Evolutionary conservation across 495 filamentous ascomycete species (phyloP).

Genomic region (Xylaria acuta): DNA sequence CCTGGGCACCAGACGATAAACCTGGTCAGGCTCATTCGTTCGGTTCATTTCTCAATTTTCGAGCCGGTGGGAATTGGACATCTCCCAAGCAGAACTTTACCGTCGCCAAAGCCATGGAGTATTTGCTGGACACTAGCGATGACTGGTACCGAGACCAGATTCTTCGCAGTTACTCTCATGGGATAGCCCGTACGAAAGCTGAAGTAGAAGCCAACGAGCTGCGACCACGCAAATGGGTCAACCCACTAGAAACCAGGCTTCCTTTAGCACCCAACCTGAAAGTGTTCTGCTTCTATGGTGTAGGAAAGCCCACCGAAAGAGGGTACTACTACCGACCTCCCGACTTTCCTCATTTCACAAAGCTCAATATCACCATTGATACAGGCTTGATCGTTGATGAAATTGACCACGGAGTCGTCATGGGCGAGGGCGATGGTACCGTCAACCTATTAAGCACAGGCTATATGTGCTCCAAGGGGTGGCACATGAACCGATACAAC

Average conservation of each 20-base stretch:
- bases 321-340: conserved; percentile 89
- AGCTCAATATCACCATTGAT: conserved; percentile 89
- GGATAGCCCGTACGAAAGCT: conserved; percentile 78
- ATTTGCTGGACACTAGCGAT: conserved; percentile 78
- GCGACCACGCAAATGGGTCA: conserved; percentile 86
- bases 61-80: conserved; percentile 62
- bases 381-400: conserved; percentile 70
- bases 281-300: conserved; percentile 97
- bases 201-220: conserved; percentile 89
- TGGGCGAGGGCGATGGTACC: conserved; percentile 95
- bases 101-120: conserved; percentile 73
- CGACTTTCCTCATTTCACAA: conserved; percentile 63
- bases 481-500: conserved; percentile 93
- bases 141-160: conserved; percentile 83
- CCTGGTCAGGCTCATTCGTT: conserved; percentile 73
- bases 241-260: conserved; percentile 89
- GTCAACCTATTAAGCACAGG: conserved; percentile 86
- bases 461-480: conserved; percentile 96
- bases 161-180: conserved; percentile 78
- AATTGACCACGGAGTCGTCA: conserved; percentile 84
- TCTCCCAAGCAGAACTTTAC: conserved; percentile 76
- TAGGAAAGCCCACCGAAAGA: conserved; percentile 89
- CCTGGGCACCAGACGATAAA: conserved; percentile 87
- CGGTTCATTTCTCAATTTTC: conserved; percentile 88
- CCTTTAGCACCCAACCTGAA: conserved; percentile 90